Evolutionary conservation across 352 stramenopile genomes (phyloP).

Genomic region (Pythium vanterpoolii): DNA sequence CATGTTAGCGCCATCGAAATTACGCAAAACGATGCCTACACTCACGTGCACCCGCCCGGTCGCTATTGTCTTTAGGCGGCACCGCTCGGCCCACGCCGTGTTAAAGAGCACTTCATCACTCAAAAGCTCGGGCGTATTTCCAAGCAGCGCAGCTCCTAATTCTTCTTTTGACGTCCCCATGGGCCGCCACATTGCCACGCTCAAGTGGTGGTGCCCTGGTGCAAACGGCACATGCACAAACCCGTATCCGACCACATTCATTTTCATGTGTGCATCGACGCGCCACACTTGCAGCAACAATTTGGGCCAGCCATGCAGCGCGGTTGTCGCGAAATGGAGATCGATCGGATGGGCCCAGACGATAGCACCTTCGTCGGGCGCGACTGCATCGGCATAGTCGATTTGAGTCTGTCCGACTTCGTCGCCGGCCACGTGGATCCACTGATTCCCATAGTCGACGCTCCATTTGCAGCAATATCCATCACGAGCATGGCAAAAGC

Average conservation of each 20-base stretch:
- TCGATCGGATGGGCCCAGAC: constrained; percentile 69
- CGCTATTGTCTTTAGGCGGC: constrained; percentile 58
- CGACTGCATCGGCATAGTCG: constrained; percentile 34
- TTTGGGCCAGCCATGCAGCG: constrained; percentile 63
- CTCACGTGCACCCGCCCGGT: constrained; percentile 49
- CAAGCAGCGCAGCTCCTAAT: constrained; percentile 42
- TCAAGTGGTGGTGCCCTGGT: constrained; percentile 44
- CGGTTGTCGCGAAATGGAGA: constrained; percentile 54
- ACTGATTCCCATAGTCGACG: constrained; percentile 55
- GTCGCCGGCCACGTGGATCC: constrained; percentile 56
- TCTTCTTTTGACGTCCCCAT: constrained; percentile 53
- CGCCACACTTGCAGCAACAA: constrained; percentile 65
- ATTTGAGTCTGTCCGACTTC: constrained; percentile 62
- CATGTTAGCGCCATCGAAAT: constrained; percentile 30
- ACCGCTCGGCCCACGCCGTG: constrained; percentile 53
- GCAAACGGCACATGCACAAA: constrained; percentile 57
- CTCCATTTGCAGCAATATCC: constrained; percentile 68
- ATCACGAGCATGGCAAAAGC: constrained; percentile 33
- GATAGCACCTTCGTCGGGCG: constrained; percentile 22
- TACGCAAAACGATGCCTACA: constrained; percentile 45
- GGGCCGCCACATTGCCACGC: constrained; percentile 52
- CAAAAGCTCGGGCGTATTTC: constrained; percentile 48
- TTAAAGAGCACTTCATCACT: constrained; percentile 58
- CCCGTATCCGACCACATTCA: constrained; percentile 52
- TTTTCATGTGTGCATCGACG: constrained; percentile 42